phyloP scores from a whole-genome alignment of 2,329 filamentous ascomycete species.

The Trichoderma lentiforme region DNA sequence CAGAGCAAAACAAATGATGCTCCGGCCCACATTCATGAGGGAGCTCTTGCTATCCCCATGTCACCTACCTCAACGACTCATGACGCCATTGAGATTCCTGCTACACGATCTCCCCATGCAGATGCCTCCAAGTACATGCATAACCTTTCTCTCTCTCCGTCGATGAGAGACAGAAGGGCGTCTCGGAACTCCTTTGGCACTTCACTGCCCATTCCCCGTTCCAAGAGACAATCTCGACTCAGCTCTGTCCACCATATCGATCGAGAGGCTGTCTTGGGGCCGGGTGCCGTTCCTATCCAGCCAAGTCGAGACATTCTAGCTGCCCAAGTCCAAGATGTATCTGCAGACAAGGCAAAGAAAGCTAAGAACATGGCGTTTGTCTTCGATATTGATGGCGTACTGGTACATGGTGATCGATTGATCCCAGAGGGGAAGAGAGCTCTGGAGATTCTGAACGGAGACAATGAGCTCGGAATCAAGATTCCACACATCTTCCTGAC shows the following conservation, averaged over 20 bases:
- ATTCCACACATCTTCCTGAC: conserved; percentile 8
- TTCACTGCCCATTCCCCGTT: conserved; percentile 5
- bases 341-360: conserved; percentile 5
- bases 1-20: not conserved
- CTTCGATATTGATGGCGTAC: conserved; percentile 7
- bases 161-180: not conserved
- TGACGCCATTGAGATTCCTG: conserved; percentile 7
- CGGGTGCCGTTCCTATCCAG: not conserved
- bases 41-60: conserved; percentile 4
- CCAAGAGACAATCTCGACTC: conserved; percentile 10
- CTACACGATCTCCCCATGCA: conserved; percentile 4
- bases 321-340: conserved; percentile 7
- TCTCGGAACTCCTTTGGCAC: conserved; percentile 6
- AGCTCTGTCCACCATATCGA: conserved; percentile 10
- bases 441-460: conserved; percentile 5
- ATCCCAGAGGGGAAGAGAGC: conserved; percentile 11
- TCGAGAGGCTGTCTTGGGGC: not conserved
- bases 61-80: not conserved
- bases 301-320: conserved; percentile 1
- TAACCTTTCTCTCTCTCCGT: not conserved
- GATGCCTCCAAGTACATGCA: conserved; percentile 15
- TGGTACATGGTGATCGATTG: not conserved
- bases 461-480: conserved; percentile 10
- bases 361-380: conserved; percentile 14
- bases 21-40: not conserved